Evolutionary conservation across 768 basidiomycete species (phyloP), one percentile per base, ranked within the genome.

Genomic region (Serendipita sp.): DNA sequence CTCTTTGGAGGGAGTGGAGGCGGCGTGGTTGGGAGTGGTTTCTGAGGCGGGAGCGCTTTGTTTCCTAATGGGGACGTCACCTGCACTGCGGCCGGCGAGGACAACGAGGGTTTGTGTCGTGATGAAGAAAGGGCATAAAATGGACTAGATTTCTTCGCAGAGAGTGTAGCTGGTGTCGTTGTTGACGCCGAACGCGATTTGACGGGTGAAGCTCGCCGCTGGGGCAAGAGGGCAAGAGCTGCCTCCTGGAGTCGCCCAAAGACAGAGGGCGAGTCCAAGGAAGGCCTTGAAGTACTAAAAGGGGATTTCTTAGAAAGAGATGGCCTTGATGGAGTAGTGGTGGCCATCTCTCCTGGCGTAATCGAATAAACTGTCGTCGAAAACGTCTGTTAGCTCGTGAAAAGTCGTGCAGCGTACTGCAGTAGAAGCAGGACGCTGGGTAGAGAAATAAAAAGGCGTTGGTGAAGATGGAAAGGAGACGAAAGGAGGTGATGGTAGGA

Each of bases 51-150:
- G n/a, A 60, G 28, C 16, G 56, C 28, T 60, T 60, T 60, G 56
- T 37, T 37, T 30, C 18, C 56, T 38, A 28, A 37, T 34, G 16
- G 37, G 28, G 56, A 53, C n/a, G 48, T 24, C n/a, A 16, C 41
- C 41, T 41, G 41, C 18, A 60, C 28, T 37, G 18, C 28, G 10
- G 37, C 37, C 28, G 56, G 56, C 37, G 28, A 32, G 34, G 56
- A 60, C 16, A 35, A 10, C 18, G 56, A 60, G 16, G 18, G 56
- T 37, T 60, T 60, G 37, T 60, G 56, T 32, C 56, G 56, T 60
- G 56, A 60, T 16, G 56, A 34, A 60, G 56, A 60, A 60, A 60
- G 35, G 8, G 35, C n/a, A n/a, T 10, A 60, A 60, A 60, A 60
- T 34, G 56, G 56, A 34, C 4, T 5, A 2, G 18, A 28, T 37